A percentile compares a stretch with the other conserved stretches of the same genome.
Evolutionary conservation across 768 basidiomycete species (phyloP).

Genomic region (Rhizopogon roseolus): DNA sequence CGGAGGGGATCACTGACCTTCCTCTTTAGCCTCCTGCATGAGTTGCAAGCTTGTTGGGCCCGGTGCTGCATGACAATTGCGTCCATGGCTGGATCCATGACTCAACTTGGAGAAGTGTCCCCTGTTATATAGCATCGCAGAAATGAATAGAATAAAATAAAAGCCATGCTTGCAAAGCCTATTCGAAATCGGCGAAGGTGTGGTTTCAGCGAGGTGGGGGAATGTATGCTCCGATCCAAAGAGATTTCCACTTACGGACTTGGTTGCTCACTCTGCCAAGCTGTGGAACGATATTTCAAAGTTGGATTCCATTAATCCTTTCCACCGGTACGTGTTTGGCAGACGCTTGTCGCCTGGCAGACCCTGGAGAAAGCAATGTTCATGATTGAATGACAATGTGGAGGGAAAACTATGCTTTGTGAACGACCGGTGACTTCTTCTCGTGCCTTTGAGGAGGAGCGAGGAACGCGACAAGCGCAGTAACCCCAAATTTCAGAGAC

Average conservation of each 20-base stretch:
- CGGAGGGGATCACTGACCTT: not conserved
- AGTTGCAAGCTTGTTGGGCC: not conserved
- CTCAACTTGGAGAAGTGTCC: too few relatives aligned
- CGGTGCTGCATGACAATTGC: conserved; percentile 1
- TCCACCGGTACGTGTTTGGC: not conserved
- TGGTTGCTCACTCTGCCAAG: not conserved
- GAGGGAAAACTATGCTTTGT: not conserved
- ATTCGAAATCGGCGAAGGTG: not conserved
- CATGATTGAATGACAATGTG: not conserved
- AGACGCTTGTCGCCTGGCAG: not conserved
- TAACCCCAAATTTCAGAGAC: not conserved
- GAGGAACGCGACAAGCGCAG: not conserved
- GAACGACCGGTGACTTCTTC: not conserved
- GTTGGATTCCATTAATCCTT: not conserved
- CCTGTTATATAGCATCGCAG: not conserved
- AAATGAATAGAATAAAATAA: not conserved
- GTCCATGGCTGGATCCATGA: not conserved
- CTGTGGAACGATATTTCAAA: not conserved
- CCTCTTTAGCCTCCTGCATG: conserved; percentile 1
- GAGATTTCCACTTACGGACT: not conserved
- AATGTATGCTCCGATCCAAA: not conserved
- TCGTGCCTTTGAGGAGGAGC: not conserved
- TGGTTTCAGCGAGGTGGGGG: not conserved
- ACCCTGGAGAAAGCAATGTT: not conserved
- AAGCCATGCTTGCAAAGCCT: not conserved